phyloP scores from a whole-genome alignment of 345 rosid species.

The Linum trigynum region DNA sequence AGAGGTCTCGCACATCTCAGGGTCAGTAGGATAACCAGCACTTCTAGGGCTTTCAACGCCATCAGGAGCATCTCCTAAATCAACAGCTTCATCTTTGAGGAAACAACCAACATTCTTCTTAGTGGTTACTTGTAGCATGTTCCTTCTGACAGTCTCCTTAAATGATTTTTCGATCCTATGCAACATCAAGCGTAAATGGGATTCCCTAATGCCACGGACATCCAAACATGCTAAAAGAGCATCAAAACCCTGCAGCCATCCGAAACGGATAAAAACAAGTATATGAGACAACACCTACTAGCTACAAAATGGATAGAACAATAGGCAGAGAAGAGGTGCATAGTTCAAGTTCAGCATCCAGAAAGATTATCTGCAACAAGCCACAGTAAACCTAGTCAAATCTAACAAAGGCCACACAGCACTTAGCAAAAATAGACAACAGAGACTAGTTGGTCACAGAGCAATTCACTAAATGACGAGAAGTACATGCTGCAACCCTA shows the following conservation, averaged over 20 bases:
- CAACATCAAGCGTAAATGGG: constrained; percentile 59
- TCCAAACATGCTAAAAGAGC: constrained; percentile 57
- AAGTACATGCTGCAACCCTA: constrained; percentile 1
- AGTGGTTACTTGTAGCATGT: constrained; percentile 3
- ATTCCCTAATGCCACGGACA: constrained; percentile 73
- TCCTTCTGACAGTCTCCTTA: constrained; percentile 50
- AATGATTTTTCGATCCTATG: constrained; percentile 59
- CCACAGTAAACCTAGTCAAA: neutral
- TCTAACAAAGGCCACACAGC: constrained; percentile 1
- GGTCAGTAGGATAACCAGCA: constrained; percentile 27
- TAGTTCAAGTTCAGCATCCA: too few species aligned
- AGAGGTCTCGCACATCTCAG: constrained; percentile 45
- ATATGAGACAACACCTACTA: neutral
- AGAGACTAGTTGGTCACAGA: too few species aligned
- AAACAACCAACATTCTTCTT: constrained; percentile 9
- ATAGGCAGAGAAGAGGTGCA: too few species aligned
- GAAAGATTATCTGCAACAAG: constrained; percentile 5
- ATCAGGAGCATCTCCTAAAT: constrained; percentile 15
- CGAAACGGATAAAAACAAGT: constrained; percentile 1
- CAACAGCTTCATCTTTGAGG: constrained; percentile 26
- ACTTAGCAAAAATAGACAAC: neutral
- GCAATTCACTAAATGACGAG: too few species aligned
- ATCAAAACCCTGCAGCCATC: constrained; percentile 53
- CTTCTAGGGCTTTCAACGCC: constrained; percentile 31
- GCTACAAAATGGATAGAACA: neutral